These are phyloP conservation scores for Polyplosphaeria fusca DNA, from an alignment of 495 filamentous ascomycete genomes.

Conservation along the genomic window DNA sequence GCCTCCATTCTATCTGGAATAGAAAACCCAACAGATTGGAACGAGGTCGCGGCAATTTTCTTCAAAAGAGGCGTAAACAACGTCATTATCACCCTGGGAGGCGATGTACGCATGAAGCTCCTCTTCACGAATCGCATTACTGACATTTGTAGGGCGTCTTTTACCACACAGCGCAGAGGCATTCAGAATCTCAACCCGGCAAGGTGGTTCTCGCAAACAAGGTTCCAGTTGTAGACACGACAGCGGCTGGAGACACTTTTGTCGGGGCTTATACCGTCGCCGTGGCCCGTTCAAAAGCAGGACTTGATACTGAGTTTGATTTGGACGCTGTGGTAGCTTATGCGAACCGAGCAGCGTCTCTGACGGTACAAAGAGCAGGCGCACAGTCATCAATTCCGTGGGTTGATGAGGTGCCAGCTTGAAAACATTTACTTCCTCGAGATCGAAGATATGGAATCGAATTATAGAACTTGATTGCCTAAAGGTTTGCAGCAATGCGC, in stretches of 20 bases:
- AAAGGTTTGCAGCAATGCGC: no score
- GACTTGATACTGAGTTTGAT: slow-evolving; percentile 44
- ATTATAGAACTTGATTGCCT: no score
- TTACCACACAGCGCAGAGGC: slow-evolving; percentile 29
- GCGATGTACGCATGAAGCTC: slow-evolving; percentile 57
- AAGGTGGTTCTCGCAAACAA: slow-evolving; percentile 50
- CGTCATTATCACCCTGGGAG: slow-evolving; percentile 78
- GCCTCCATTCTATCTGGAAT: slow-evolving; percentile 65
- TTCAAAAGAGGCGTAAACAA: slow-evolving; percentile 65
- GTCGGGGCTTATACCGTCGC: slow-evolving; percentile 81
- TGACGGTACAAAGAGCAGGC: slow-evolving; percentile 71
- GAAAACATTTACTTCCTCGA: background rate
- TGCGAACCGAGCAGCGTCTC: slow-evolving; percentile 71
- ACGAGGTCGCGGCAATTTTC: slow-evolving; percentile 50
- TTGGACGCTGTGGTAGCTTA: slow-evolving; percentile 52
- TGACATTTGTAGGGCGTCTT: slow-evolving; percentile 30
- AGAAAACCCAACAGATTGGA: slow-evolving; percentile 28
- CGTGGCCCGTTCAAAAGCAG: slow-evolving; percentile 46
- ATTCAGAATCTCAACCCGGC: slow-evolving; percentile 17
- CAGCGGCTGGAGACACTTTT: slow-evolving; percentile 92
- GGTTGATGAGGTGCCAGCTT: slow-evolving; percentile 63
- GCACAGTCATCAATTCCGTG: slow-evolving; percentile 90
- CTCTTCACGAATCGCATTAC: background rate
- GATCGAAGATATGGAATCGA: no score
- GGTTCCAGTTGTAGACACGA: slow-evolving; percentile 81